These are phyloP conservation scores for Elongisporangium prolatum DNA, from an alignment of 352 stramenopile species.

Conservation along the genomic window DNA sequence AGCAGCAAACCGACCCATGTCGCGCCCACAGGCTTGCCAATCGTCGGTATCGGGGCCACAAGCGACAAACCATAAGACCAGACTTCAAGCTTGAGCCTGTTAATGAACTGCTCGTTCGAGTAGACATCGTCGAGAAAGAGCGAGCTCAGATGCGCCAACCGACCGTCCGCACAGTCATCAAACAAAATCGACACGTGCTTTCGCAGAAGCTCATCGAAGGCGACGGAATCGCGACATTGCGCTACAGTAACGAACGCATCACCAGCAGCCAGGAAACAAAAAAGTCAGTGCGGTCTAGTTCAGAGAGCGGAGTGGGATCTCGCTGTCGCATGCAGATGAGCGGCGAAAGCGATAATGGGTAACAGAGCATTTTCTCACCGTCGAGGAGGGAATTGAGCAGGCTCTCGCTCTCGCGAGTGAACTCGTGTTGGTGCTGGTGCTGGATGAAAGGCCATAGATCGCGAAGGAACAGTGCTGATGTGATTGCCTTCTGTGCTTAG, in stretches of 20 bases:
- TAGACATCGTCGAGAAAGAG: conserved; percentile 34
- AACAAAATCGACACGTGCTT: conserved; percentile 46
- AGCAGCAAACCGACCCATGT: conserved; percentile 53
- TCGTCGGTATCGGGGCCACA: conserved; percentile 25
- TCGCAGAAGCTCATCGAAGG: conserved; percentile 36
- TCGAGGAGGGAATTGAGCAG: conserved; percentile 31
- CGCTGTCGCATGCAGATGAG: background rate
- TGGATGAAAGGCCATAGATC: conserved; percentile 21
- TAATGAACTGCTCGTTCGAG: conserved; percentile 33
- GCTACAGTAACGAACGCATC: conserved; percentile 14
- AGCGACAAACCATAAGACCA: conserved; percentile 48
- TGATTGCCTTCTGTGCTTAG: conserved; percentile 33
- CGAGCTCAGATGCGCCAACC: conserved; percentile 29
- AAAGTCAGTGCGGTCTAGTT: background rate
- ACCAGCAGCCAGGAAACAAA: background rate
- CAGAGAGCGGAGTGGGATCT: background rate
- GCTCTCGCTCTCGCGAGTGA: conserved; percentile 21
- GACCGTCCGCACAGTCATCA: conserved; percentile 15
- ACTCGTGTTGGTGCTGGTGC: conserved; percentile 14
- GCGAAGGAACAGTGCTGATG: conserved; percentile 38
- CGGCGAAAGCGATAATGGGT: background rate
- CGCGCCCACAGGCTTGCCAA: conserved; percentile 17
- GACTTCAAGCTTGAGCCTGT: conserved; percentile 51
- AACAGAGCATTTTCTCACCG: conserved; percentile 15
- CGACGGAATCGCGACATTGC: conserved; percentile 17